Conservation (phyloP, 23 red algal genomes). For the Porphyridium purpureum region DNA sequence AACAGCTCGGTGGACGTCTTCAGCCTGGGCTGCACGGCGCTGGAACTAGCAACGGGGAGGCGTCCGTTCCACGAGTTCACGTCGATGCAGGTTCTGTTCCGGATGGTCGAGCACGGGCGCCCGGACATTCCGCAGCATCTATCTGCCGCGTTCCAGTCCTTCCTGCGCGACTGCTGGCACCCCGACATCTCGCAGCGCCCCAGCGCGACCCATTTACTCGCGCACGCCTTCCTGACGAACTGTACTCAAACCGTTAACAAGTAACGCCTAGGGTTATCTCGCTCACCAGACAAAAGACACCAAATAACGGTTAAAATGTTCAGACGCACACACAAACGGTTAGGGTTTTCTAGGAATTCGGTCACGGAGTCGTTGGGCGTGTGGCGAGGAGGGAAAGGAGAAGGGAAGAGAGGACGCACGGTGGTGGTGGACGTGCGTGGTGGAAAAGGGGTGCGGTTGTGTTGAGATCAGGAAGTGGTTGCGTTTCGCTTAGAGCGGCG, state of each 20-base stretch:
- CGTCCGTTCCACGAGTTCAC: constrained; percentile 77
- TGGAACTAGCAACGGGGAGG: constrained; percentile 61
- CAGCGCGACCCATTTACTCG: constrained; percentile 24
- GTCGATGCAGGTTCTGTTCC: constrained; percentile 72
- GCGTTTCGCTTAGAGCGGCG: not conserved
- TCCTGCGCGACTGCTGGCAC: constrained; percentile 51
- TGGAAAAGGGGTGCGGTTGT: not conserved
- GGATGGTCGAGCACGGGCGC: constrained; percentile 53
- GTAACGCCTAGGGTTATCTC: too few relatives aligned
- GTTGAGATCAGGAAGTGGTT: not conserved
- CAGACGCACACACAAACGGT: too few relatives aligned
- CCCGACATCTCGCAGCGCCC: constrained; percentile 52
- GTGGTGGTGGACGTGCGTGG: not conserved
- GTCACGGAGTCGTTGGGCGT: not conserved
- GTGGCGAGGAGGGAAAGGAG: not conserved
- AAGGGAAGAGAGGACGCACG: not conserved
- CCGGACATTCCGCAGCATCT: constrained; percentile 56
- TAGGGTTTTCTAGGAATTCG: too few relatives aligned
- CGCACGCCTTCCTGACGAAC: constrained; percentile 57
- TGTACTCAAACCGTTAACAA: too few relatives aligned
- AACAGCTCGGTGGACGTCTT: constrained; percentile 75
- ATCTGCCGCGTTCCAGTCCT: constrained; percentile 31
- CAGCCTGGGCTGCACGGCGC: constrained; percentile 73
- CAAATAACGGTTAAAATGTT: too few relatives aligned
- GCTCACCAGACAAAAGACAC: too few relatives aligned